A percentile compares a stretch with the other conserved stretches of the same genome.
Conservation (phyloP, 495 filamentous ascomycete species). For the Penicillium canariense region DNA sequence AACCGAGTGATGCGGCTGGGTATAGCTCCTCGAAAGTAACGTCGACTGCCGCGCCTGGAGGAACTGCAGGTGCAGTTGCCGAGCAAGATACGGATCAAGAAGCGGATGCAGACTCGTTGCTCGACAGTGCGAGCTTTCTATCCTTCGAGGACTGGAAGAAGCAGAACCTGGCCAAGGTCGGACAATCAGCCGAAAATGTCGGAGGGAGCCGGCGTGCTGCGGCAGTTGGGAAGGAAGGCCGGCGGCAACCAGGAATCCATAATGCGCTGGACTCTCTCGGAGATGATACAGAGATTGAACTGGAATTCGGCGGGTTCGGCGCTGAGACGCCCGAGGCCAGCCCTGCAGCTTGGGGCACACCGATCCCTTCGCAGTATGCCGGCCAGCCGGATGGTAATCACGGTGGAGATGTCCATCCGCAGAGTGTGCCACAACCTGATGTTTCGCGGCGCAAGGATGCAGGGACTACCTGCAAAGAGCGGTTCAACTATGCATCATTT, state of each 20-base stretch:
- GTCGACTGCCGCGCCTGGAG: neutral
- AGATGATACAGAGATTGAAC: slow-evolving; percentile 86
- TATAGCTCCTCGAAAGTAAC: neutral
- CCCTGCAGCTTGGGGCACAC: slow-evolving; percentile 35
- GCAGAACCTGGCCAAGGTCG: slow-evolving; percentile 82
- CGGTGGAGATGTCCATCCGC: slow-evolving; percentile 26
- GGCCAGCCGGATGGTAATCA: slow-evolving; percentile 19
- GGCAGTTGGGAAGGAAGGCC: slow-evolving; percentile 39
- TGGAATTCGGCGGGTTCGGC: slow-evolving; percentile 78
- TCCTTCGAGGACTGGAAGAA: slow-evolving; percentile 99
- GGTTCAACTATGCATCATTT: slow-evolving; percentile 96
- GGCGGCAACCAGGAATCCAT: slow-evolving; percentile 54
- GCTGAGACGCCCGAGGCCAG: slow-evolving; percentile 39
- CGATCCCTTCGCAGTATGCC: slow-evolving; percentile 34
- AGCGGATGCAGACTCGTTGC: slow-evolving; percentile 61
- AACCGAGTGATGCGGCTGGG: slow-evolving; percentile 8
- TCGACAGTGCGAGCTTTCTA: slow-evolving; percentile 84
- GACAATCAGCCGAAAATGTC: slow-evolving; percentile 76
- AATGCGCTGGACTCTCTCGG: slow-evolving; percentile 73
- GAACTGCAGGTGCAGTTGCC: slow-evolving; percentile 2
- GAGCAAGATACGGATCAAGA: slow-evolving; percentile 35
- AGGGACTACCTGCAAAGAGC: slow-evolving; percentile 90
- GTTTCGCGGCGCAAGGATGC: slow-evolving; percentile 76
- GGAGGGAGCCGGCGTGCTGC: slow-evolving; percentile 44
- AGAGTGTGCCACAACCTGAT: slow-evolving; percentile 40